Percentiles rank a stretch among this genome's conserved stretches.
phyloP scores from a whole-genome alignment of 2,329 filamentous ascomycete genomes.

The Furcasterigmium furcatum region DNA sequence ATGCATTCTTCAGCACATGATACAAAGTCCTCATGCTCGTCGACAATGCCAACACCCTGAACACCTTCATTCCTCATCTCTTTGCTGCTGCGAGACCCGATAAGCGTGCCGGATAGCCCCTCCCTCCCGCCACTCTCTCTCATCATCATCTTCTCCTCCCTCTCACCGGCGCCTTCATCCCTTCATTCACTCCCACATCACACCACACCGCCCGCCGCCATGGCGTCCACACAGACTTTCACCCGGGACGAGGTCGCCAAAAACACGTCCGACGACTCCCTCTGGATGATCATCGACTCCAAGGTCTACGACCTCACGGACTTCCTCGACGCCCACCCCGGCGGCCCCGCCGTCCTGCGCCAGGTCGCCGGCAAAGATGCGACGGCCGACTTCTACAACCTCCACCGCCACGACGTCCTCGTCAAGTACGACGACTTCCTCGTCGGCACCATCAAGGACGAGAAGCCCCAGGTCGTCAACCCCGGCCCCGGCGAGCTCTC shows the following conservation, averaged over 20 bases:
- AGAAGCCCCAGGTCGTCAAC: constrained; percentile 71
- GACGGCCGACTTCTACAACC: constrained; percentile 83
- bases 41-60: too few relatives aligned
- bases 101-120: too few relatives aligned
- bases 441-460: constrained; percentile 72
- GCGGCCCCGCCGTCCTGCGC: constrained; percentile 73
- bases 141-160: background rate
- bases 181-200: too few relatives aligned
- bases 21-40: too few relatives aligned
- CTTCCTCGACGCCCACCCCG: constrained; percentile 82
- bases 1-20: too few relatives aligned
- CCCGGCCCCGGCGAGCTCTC: constrained; percentile 69
- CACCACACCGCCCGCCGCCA: constrained; percentile 11
- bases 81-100: background rate
- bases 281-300: constrained; percentile 84
- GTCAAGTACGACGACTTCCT: constrained; percentile 69
- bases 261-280: constrained; percentile 71
- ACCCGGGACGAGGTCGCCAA: constrained; percentile 67
- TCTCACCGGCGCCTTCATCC: background rate
- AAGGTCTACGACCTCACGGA: constrained; percentile 85
- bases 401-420: constrained; percentile 87
- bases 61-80: too few relatives aligned
- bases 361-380: constrained; percentile 82
- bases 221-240: constrained; percentile 44
- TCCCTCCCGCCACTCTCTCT: too few relatives aligned